These are phyloP conservation scores for Quercus parvula DNA, from an alignment of 306 rosid species.

Conservation along the genomic window DNA sequence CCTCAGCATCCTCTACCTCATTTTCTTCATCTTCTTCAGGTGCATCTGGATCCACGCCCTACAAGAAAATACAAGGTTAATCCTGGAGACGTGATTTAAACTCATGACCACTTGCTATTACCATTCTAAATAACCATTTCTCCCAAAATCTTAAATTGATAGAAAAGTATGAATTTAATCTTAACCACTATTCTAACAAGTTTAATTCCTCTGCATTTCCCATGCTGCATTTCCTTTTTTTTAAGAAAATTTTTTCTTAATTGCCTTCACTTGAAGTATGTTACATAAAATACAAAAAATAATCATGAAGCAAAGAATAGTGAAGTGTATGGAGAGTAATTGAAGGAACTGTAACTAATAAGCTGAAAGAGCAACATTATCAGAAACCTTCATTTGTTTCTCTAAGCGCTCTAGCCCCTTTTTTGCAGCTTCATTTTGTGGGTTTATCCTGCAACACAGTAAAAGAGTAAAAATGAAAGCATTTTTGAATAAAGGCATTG, in stretches of 20 bases:
- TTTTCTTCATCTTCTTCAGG: slow-evolving; percentile 98
- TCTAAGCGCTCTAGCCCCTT: slow-evolving; percentile 93
- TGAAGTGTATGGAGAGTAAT: slow-evolving; percentile 1
- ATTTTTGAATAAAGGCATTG: background rate
- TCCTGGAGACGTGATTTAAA: background rate
- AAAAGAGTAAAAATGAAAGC: slow-evolving; percentile 12
- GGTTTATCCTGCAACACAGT: slow-evolving; percentile 69
- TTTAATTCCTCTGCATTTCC: background rate
- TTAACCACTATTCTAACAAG: too few species aligned
- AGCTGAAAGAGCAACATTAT: slow-evolving; percentile 5
- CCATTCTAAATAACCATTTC: too few species aligned
- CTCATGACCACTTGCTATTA: too few species aligned
- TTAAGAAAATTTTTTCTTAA: background rate
- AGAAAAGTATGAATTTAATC: too few species aligned
- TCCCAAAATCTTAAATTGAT: too few species aligned
- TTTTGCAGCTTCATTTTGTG: slow-evolving; percentile 92
- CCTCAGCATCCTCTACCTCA: slow-evolving; percentile 92
- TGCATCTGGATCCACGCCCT: slow-evolving; percentile 99
- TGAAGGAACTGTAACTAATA: slow-evolving; percentile 13
- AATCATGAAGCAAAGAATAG: slow-evolving; percentile 6
- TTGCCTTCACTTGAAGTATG: background rate
- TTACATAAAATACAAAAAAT: background rate
- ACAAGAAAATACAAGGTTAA: slow-evolving; percentile 19
- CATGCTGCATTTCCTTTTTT: background rate
- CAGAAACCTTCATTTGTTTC: slow-evolving; percentile 90